Percentiles rank a stretch among this genome's conserved stretches.
phyloP scores from a whole-genome alignment of 2,329 filamentous ascomycete species.

The Xylaria sp. region DNA sequence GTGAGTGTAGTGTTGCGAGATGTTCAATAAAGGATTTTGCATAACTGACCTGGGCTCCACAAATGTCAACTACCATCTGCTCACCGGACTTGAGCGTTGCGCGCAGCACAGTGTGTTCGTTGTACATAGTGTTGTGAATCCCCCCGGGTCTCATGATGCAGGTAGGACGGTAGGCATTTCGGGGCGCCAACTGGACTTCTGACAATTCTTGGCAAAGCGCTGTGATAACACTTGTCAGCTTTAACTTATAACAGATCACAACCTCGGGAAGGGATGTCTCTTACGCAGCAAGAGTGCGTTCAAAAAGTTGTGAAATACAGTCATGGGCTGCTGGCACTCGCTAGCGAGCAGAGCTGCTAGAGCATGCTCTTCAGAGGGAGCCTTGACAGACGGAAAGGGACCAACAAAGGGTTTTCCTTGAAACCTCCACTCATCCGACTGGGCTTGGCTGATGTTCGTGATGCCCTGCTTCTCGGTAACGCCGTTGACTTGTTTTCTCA shows the following conservation, averaged over 20 bases:
- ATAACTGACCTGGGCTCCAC: constrained; percentile 29
- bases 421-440: constrained; percentile 2
- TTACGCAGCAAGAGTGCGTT: constrained; percentile 22
- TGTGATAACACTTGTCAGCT: constrained; percentile 17
- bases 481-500: neutral
- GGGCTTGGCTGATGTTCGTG: neutral
- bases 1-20: neutral
- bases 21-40: neutral
- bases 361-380: constrained; percentile 27
- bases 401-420: constrained; percentile 24
- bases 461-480: constrained; percentile 27
- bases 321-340: constrained; percentile 19
- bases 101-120: constrained; percentile 19
- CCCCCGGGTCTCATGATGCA: neutral
- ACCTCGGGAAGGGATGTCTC: neutral
- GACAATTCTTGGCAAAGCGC: constrained; percentile 19
- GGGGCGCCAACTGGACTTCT: constrained; percentile 20
- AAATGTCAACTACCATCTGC: constrained; percentile 23
- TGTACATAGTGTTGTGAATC: constrained; percentile 15
- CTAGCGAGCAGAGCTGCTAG: constrained; percentile 17
- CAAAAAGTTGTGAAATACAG: constrained; percentile 17
- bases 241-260: neutral
- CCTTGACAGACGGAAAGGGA: constrained; percentile 10
- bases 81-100: constrained; percentile 29
- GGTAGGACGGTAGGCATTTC: constrained; percentile 29